phyloP scores from a whole-genome alignment of 805 yeast species.

The Zygosaccharomyces rouxii region DNA sequence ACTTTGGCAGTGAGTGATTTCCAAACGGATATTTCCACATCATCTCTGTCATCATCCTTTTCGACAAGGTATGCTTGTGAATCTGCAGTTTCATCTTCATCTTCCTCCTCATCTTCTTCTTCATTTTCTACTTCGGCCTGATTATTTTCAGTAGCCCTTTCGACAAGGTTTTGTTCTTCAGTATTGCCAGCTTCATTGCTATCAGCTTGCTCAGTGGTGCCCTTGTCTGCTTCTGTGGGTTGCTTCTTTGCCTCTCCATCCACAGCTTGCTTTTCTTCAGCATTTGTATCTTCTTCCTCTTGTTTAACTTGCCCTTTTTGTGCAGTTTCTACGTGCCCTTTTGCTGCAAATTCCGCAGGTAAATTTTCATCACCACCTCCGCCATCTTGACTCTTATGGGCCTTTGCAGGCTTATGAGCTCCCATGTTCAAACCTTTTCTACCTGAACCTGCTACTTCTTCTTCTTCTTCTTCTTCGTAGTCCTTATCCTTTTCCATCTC shows the following conservation, averaged over 20 bases:
- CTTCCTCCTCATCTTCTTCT: constrained; percentile 36
- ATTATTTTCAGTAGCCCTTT: constrained; percentile 9
- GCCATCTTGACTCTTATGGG: constrained; percentile 6
- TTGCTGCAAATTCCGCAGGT: constrained; percentile 14
- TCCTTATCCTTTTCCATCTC: constrained; percentile 38
- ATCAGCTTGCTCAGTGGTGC: not conserved
- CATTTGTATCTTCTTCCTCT: constrained; percentile 18
- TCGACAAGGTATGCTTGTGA: constrained; percentile 42
- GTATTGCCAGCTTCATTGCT: constrained; percentile 13
- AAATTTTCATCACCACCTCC: not conserved
- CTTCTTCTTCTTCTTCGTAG: constrained; percentile 27
- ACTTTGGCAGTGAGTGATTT: constrained; percentile 73
- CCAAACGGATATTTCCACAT: constrained; percentile 80
- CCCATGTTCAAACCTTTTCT: constrained; percentile 37
- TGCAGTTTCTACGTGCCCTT: constrained; percentile 32
- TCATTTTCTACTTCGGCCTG: constrained; percentile 1
- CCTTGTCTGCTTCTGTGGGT: not conserved
- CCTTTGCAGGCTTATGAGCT: constrained; percentile 29
- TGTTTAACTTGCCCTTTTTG: constrained; percentile 34
- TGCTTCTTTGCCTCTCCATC: constrained; percentile 35
- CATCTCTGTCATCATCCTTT: constrained; percentile 58
- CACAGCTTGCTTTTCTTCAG: constrained; percentile 27
- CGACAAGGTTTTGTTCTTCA: not conserved
- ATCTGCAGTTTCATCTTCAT: constrained; percentile 42
- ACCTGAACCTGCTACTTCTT: constrained; percentile 35